Base-by-base conservation (phyloP, 306 rosid species). In the Gynostemma pentaphyllum region DNA sequence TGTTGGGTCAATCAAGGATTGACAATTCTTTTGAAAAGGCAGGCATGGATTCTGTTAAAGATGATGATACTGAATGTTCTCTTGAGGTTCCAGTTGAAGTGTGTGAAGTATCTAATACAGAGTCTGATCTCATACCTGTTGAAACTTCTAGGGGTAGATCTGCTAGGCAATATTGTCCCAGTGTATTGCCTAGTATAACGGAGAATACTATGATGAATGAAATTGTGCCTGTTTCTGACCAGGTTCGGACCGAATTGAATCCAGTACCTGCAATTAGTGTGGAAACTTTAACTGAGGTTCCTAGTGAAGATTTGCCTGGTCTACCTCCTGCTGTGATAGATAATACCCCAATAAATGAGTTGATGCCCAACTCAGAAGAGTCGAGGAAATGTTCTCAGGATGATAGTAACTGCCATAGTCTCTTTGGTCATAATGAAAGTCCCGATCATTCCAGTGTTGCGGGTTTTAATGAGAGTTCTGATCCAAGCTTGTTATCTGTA, bases 341-440 rank as follows among this genome's bases (percentile, higher is more conserved):
- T 4, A 41, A 13, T 41, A 11, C 18, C 46, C 12, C 16, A 11
- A 41, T 12, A 18, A 13, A 41, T 41, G 46, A 41, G 46, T 41
- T 18, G 18, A 18, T 41, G 46, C 46, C 18, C 15, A 10, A 41
- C 16, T 41, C 15, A 24, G 51, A 67, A 67, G 51, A 37, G 9
- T 67, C 28, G 7, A 14, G 44, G 45, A 29, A 76, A 53, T 32
- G 49, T 62, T 68, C 73, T 62, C 30, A 18, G 52, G 70, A 71
- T 26, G 23, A 23, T 63, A 21, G 15, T 54, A 70, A 40, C 45
- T 32, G 27, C 19, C 67, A 42, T 4, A 59, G 11, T 66, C 36
- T 51, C 29, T 2, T 15, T 15, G 11, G 14, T 59, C 30, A 40
- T 71, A 22, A 45, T 45, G 42, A 14, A 59, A 56, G 21, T 48